These are phyloP conservation scores for Maudiozyma humilis DNA, from an alignment of 1,139 yeast species.

Conservation along the genomic window DNA sequence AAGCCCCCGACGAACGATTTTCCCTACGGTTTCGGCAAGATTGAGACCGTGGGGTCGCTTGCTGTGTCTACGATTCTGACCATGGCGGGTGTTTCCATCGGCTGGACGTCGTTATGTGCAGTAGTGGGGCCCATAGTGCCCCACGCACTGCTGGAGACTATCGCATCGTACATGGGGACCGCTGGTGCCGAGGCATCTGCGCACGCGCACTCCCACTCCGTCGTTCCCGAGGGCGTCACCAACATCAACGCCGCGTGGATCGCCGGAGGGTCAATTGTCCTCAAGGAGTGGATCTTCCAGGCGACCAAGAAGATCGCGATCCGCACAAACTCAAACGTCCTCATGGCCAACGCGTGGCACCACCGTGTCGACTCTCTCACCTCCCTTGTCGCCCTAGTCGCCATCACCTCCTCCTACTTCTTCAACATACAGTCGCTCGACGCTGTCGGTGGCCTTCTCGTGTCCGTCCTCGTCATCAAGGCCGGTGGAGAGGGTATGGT, in stretches of 20 bases:
- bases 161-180: conserved; percentile 21
- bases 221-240: conserved; percentile 42
- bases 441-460: conserved; percentile 82
- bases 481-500: conserved; percentile 77
- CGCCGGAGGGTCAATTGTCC: conserved; percentile 76
- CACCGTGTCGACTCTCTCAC: conserved; percentile 94
- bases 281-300: conserved; percentile 79
- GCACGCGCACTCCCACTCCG: conserved; percentile 34
- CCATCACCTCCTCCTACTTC: conserved; percentile 79
- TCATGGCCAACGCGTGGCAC: conserved; percentile 97
- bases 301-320: conserved; percentile 76
- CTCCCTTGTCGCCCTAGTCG: conserved; percentile 79
- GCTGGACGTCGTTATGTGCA: conserved; percentile 73
- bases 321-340: conserved; percentile 72
- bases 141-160: conserved; percentile 41
- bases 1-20: conserved; percentile 56
- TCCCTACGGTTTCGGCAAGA: conserved; percentile 88
- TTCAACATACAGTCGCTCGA: conserved; percentile 78
- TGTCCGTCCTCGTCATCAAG: conserved; percentile 67
- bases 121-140: conserved; percentile 65
- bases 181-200: conserved; percentile 27
- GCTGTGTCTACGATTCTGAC: conserved; percentile 77
- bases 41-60: conserved; percentile 85
- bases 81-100: conserved; percentile 84
- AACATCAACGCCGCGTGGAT: conserved; percentile 93